Evolutionary conservation across 805 yeast genomes (phyloP), one percentile per base, ranked within the genome.

Genomic region (Candida oleophila): DNA sequence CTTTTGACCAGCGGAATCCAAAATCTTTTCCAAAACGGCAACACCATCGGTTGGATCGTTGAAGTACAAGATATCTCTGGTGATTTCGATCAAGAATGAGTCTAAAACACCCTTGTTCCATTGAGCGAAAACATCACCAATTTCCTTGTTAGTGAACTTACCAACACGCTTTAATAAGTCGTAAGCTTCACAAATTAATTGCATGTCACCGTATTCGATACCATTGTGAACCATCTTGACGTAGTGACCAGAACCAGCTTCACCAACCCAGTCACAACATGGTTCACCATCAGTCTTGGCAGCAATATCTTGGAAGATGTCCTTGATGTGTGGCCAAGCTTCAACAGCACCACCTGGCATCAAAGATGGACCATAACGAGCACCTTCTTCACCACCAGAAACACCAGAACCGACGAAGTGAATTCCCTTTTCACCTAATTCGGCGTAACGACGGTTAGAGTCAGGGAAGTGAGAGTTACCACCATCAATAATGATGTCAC

Each of bases 341-440:
- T 88, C 96, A 60, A 77, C 81, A 67, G 89, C 87, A 69, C 99
- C 99, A 84, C 99, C 99, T 61, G 99, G 99, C 99, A 92, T 92
- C 73, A 92, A 81, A 53, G 98, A 91, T 53, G 99, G 99, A 65
- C 99, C 99, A 74, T 87, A 82, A 77, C 99, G 89, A 62, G 99
- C 99, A 81, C 99, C 99, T 73, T 92, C 99, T 77, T 92, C 99
- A 80, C 99, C 99, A 75, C 99, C 99, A 60, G 98, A 92, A 55
- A 94, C 98, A 87, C 99, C 99, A 53, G 97, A 91, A 65, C 99
- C 99, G 55, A 92, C 98, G 60, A 89, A 94, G 56, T 82, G 76
- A 65, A 91, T 84, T 38, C 96, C 98, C 80, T 92, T 83, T 48
- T 73, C 77, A 71, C 86, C 83, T 69, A 92, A 82, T 68, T 90